Evolutionary conservation across 352 stramenopile species (phyloP).

Genomic region (Phytophthora constricta): DNA sequence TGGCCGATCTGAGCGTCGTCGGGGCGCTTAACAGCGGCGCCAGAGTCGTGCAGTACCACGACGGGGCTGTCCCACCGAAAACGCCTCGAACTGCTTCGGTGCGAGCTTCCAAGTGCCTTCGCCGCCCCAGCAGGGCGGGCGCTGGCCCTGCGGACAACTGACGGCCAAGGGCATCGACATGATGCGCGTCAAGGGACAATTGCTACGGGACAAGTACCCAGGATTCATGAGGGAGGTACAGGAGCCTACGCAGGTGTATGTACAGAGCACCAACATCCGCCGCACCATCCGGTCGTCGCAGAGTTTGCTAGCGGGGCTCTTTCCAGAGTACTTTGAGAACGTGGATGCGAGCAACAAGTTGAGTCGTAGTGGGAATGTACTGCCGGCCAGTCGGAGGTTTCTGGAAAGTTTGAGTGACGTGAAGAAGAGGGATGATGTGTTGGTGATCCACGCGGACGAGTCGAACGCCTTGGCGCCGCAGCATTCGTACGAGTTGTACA

Average conservation of each 20-base stretch:
- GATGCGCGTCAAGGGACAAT: constrained; percentile 63
- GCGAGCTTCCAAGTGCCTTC: constrained; percentile 29
- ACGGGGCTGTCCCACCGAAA: constrained; percentile 1
- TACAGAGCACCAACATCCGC: constrained; percentile 82
- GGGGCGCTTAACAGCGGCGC: constrained; percentile 56
- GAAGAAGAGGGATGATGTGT: constrained; percentile 12
- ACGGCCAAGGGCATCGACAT: constrained; percentile 68
- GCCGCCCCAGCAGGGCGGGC: constrained; percentile 61
- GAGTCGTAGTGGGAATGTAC: constrained; percentile 5
- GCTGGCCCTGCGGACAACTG: constrained; percentile 79
- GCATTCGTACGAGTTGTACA: constrained; percentile 74
- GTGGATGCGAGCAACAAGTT: constrained; percentile 19
- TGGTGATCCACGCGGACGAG: constrained; percentile 61
- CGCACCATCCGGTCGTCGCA: constrained; percentile 78
- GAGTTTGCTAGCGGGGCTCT: constrained; percentile 71
- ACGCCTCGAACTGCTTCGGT: not conserved
- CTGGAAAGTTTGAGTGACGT: constrained; percentile 11
- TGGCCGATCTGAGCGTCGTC: constrained; percentile 54
- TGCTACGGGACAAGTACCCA: constrained; percentile 51
- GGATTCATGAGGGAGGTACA: constrained; percentile 43
- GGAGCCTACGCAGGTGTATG: constrained; percentile 54
- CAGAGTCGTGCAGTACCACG: constrained; percentile 40
- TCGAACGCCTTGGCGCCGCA: constrained; percentile 58
- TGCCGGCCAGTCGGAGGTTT: constrained; percentile 24
- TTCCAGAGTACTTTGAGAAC: constrained; percentile 53